Conservation (phyloP, 176 grass and related monocot species). For the Triticum turgidum region DNA sequence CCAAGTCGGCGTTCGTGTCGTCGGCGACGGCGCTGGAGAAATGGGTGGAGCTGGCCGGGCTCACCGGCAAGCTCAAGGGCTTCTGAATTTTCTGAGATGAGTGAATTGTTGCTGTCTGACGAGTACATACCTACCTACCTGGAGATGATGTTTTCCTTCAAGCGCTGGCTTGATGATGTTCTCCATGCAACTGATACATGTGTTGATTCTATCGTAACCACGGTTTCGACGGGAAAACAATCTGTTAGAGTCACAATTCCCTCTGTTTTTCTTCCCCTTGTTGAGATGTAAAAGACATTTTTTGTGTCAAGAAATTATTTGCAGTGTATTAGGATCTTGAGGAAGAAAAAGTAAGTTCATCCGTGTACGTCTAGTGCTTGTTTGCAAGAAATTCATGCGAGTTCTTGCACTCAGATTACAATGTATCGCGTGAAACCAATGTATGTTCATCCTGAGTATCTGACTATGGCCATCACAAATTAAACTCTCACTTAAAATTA, state of each 20-base stretch:
- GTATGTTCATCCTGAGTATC: not conserved
- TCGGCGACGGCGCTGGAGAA: constrained; percentile 83
- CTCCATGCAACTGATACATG: not conserved
- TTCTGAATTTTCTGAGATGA: constrained; percentile 56
- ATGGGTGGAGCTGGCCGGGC: constrained; percentile 68
- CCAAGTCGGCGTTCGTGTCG: constrained; percentile 78
- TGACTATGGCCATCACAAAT: not conserved
- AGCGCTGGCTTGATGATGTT: not conserved
- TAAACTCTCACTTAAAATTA: not conserved
- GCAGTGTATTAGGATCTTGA: not conserved
- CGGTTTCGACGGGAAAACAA: not conserved
- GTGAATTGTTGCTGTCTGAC: not conserved
- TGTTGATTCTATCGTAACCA: not conserved
- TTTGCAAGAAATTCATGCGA: not conserved
- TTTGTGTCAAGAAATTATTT: constrained; percentile 9
- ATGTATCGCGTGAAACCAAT: not conserved
- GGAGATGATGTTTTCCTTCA: not conserved
- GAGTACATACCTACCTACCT: not conserved
- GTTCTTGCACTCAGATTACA: not conserved
- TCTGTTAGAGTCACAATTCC: not conserved
- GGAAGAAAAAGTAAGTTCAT: not conserved
- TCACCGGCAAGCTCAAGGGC: constrained; percentile 75
- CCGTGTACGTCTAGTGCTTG: not conserved
- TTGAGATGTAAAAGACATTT: not conserved
- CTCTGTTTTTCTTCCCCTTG: not conserved